Evolutionary conservation across 805 yeast genomes (phyloP), one percentile per base, ranked within the genome.

Genomic region (Zygotorulaspora danielsina): DNA sequence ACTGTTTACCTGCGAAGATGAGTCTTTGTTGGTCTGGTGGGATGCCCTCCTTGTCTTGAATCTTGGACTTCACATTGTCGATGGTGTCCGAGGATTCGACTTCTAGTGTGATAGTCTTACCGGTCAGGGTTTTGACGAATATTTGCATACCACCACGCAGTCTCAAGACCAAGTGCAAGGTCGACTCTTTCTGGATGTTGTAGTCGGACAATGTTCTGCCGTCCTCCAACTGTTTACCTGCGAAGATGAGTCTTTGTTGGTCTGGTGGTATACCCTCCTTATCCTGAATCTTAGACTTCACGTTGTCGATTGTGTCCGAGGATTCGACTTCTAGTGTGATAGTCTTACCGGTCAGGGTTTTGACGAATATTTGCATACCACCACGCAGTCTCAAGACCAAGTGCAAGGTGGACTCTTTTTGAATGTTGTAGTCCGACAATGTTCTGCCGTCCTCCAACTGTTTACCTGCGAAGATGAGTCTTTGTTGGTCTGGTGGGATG

Each of bases 241-340:
- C 95, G 60, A 84, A 84, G 71, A 84, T 84, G 59, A 84, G 75
- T 72, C 95, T 79, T 73, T 85, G 94, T 68, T 84, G 95, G 73
- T 84, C 95, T 59, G 95, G 94, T 61, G 95, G 95, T 58, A 84
- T 84, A 54, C 95, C 95, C 70, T 84, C 95, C 78, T 84, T 84
- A 72, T 84, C 95, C 71, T 85, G 94, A 60, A 84, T 84, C 78
- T 84, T 84, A 59, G 87, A 75, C 76, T 84, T 84, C 70, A 84
- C 94, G 61, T 85, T 85, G 75, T 84, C 95, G 63, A 84, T 84
- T 53, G 94, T 84, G 75, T 85, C 95, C 45, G 93, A 84, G 46
- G 94, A 84, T 72, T 84, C 95, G 58, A 84, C 66, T 47, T 80
- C 86, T 52, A 80, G 70, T 57, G 93, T 83, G 64, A 83, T 83